Conservation (phyloP, 352 stramenopile species). For the Peronosclerospora sorghi region DNA sequence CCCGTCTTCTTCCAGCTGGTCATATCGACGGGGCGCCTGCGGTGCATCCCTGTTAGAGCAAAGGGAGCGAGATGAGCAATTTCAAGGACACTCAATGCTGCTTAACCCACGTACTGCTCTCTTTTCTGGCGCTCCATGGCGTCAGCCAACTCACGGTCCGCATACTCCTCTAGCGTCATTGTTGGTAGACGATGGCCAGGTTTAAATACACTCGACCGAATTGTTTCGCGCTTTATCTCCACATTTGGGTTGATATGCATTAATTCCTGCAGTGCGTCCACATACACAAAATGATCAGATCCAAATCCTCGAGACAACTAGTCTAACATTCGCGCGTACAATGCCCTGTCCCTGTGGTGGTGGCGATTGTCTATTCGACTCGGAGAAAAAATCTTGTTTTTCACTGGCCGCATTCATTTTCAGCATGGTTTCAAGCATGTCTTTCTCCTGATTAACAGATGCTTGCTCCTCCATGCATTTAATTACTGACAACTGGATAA, state of each 20-base stretch:
- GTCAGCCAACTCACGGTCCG: constrained; percentile 76
- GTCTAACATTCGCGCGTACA: constrained; percentile 23
- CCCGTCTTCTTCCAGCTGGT: constrained; percentile 90
- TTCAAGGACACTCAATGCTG: background rate
- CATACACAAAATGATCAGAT: constrained; percentile 2
- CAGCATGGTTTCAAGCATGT: constrained; percentile 82
- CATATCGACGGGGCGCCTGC: constrained; percentile 73
- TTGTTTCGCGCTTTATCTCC: constrained; percentile 80
- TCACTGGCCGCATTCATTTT: constrained; percentile 58
- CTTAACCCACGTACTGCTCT: constrained; percentile 36
- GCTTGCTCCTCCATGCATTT: constrained; percentile 74
- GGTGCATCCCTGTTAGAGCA: constrained; percentile 33
- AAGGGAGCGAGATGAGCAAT: background rate
- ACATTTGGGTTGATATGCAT: constrained; percentile 81
- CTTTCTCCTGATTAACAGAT: constrained; percentile 61
- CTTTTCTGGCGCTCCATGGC: constrained; percentile 81
- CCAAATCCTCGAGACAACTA: background rate
- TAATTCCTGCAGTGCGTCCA: constrained; percentile 38
- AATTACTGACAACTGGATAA: constrained; percentile 62
- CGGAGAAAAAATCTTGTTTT: constrained; percentile 59
- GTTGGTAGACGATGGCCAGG: constrained; percentile 92
- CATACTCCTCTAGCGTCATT: constrained; percentile 92
- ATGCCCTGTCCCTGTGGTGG: constrained; percentile 62
- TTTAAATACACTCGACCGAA: constrained; percentile 88
- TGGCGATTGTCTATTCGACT: constrained; percentile 46